phyloP scores from a whole-genome alignment of 1,284 basidiomycete species.

The Boletus semigastroideus region DNA sequence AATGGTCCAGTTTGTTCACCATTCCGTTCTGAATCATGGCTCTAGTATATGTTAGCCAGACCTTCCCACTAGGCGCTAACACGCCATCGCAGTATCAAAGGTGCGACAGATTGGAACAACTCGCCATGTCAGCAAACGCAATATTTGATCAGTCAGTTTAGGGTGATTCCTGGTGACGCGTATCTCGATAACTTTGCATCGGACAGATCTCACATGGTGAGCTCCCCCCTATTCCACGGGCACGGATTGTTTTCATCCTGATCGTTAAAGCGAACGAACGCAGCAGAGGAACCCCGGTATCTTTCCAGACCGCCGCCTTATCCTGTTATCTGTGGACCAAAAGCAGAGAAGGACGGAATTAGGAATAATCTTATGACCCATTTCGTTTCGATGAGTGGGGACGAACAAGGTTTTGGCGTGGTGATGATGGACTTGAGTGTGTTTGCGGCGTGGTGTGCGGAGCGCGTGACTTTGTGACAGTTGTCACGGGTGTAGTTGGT shows the following conservation, averaged over 20 bases:
- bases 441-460: conserved; percentile 37
- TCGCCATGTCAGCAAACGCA: conserved; percentile 7
- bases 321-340: conserved; percentile 48
- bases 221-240: conserved; percentile 10
- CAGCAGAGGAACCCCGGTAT: conserved; percentile 24
- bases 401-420: conserved; percentile 37
- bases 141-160: conserved; percentile 41
- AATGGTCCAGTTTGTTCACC: conserved; percentile 1
- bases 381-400: conserved; percentile 56
- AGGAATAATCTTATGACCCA: conserved; percentile 59
- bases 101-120: conserved; percentile 30
- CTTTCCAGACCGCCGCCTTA: conserved; percentile 51
- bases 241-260: background rate
- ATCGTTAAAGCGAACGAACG: conserved; percentile 7
- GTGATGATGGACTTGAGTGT: conserved; percentile 39
- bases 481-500: conserved; percentile 22
- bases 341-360: conserved; percentile 41
- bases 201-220: conserved; percentile 78
- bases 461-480: conserved; percentile 17
- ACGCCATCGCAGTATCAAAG: conserved; percentile 46
- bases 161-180: conserved; percentile 50
- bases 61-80: conserved; percentile 46
- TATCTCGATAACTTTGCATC: conserved; percentile 68
- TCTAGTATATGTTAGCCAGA: conserved; percentile 53
- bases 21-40: conserved; percentile 18